These are phyloP conservation scores for Tilletia setariae DNA, from an alignment of 1,284 basidiomycete genomes.

Conservation along the genomic window DNA sequence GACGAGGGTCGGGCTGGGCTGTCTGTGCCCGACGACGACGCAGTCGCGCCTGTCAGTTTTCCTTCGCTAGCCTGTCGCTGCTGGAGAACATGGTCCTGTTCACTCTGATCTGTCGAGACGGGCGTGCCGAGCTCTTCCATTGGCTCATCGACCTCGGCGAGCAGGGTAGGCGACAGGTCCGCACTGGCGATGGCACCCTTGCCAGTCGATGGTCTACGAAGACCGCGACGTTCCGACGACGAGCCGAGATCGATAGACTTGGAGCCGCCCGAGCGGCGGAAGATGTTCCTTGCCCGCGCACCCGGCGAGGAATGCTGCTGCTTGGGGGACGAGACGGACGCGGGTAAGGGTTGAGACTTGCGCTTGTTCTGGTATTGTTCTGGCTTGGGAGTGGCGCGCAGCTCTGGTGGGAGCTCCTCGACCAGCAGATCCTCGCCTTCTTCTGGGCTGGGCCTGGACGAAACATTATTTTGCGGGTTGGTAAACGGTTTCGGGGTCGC, in stretches of 20 bases:
- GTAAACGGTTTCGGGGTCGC: constrained; percentile 6
- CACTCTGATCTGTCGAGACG: background rate
- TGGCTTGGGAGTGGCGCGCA: constrained; percentile 6
- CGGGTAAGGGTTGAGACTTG: background rate
- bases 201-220: too few species aligned
- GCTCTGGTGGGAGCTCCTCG: background rate
- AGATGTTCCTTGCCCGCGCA: background rate
- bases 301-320: background rate
- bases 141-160: background rate
- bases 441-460: background rate
- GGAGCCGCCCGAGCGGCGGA: background rate
- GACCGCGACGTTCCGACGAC: background rate
- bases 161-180: constrained; percentile 1
- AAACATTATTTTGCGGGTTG: background rate
- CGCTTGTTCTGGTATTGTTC: background rate
- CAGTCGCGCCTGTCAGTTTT: background rate
- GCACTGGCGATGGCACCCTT: background rate
- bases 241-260: background rate
- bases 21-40: background rate
- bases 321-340: background rate
- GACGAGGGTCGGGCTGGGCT: too few species aligned
- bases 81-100: too few species aligned
- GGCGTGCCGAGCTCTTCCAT: constrained; percentile 8
- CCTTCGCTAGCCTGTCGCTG: too few species aligned
- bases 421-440: background rate